These are phyloP conservation scores for Pisolithus albus DNA, from an alignment of 768 basidiomycete genomes.

Conservation along the genomic window DNA sequence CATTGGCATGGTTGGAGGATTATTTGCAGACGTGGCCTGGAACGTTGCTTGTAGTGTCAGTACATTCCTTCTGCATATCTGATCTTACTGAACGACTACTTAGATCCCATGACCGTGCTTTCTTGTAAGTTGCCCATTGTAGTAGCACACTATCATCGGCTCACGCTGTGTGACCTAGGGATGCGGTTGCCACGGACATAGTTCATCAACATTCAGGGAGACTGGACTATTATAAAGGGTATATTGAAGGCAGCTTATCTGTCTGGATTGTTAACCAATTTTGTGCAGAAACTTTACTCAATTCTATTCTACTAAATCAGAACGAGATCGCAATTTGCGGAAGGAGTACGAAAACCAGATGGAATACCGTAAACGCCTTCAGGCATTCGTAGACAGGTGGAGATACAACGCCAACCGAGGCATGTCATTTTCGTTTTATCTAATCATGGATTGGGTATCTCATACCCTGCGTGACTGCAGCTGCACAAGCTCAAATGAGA, in stretches of 20 bases:
- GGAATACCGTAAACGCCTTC: slow-evolving; percentile 90
- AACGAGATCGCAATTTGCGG: slow-evolving; percentile 82
- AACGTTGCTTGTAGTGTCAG: slow-evolving; percentile 87
- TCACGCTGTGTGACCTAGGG: slow-evolving; percentile 36
- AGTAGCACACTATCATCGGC: background rate
- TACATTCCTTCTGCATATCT: slow-evolving; percentile 7
- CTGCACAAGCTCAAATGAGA: slow-evolving; percentile 81
- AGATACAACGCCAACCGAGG: slow-evolving; percentile 94
- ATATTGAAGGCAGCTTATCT: slow-evolving; percentile 8
- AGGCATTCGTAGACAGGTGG: slow-evolving; percentile 98
- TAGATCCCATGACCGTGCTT: slow-evolving; percentile 95
- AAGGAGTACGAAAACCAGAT: slow-evolving; percentile 97
- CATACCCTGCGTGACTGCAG: slow-evolving; percentile 30
- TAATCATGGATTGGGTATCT: background rate
- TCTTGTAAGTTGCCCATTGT: slow-evolving; percentile 50
- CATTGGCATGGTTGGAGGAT: slow-evolving; percentile 95
- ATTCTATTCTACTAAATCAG: slow-evolving; percentile 98
- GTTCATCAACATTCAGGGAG: slow-evolving; percentile 92
- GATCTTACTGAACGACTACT: slow-evolving; percentile 7
- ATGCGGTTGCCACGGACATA: slow-evolving; percentile 96
- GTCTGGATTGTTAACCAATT: slow-evolving; percentile 4
- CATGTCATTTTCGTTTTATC: slow-evolving; percentile 18
- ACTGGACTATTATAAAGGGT: slow-evolving; percentile 98
- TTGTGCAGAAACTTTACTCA: slow-evolving; percentile 82
- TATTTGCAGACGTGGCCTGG: slow-evolving; percentile 94